phyloP scores from a whole-genome alignment of 768 basidiomycete genomes.

The Termitomyces bulborhizus region DNA sequence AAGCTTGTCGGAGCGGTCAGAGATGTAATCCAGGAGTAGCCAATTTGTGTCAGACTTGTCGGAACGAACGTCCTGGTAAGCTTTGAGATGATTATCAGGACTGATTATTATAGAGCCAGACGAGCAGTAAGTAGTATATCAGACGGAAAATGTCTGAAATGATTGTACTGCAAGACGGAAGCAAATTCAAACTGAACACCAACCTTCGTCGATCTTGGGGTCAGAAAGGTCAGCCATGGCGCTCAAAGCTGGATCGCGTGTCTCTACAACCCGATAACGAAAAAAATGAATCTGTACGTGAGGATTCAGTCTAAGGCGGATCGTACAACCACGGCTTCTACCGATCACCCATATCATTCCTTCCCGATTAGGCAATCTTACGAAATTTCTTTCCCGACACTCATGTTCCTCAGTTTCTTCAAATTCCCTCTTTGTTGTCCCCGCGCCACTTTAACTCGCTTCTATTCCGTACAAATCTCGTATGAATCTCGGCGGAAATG shows the following conservation, averaged over 20 bases:
- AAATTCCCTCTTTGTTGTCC: constrained; percentile 11
- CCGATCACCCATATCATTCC: constrained; percentile 16
- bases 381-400: constrained; percentile 4
- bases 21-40: constrained; percentile 87
- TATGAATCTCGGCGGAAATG: constrained; percentile 25
- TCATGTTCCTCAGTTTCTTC: constrained; percentile 22
- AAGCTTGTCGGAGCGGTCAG: constrained; percentile 78
- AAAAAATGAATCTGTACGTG: background rate
- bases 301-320: constrained; percentile 1
- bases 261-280: background rate
- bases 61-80: constrained; percentile 81
- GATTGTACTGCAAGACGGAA: background rate
- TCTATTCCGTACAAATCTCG: constrained; percentile 15
- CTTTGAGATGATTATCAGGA: constrained; percentile 29
- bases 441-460: constrained; percentile 14
- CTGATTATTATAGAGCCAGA: constrained; percentile 20
- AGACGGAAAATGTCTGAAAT: constrained; percentile 4
- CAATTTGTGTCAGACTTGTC: constrained; percentile 88
- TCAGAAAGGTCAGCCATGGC: constrained; percentile 78
- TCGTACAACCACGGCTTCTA: constrained; percentile 15
- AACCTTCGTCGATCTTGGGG: constrained; percentile 68
- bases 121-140: constrained; percentile 1
- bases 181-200: background rate
- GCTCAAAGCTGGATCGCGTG: constrained; percentile 1
- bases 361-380: constrained; percentile 3